Base-by-base conservation (phyloP, 352 stramenopile genomes). In the Blastocystis sp. region DNA sequence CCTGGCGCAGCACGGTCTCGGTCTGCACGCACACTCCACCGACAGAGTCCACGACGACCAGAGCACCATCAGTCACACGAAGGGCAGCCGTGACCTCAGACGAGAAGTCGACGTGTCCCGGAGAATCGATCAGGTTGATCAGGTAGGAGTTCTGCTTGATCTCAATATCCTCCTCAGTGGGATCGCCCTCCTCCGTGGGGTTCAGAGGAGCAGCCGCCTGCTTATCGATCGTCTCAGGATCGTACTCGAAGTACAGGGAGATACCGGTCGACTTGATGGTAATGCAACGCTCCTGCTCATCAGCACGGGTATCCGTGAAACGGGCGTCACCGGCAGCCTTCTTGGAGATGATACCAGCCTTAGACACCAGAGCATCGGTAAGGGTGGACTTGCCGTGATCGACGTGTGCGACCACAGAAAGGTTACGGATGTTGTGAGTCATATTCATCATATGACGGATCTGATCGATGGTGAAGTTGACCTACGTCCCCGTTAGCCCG, bases 241-340 rank as follows among this genome's bases (percentile, higher is more conserved):
- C 95, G 94, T 99, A 99, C 93, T 99, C 96, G 91, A 99, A 99
- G 93, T 98, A 98, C 96, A 99, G 98, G 69, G 95, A 98, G 91
- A 99, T 99, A 93, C 95, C 97, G 66, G 96, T 99, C 64, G 96
- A 99, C 93, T 99, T 99, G 92, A 99, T 99, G 89, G 97, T 99
- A 91, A 99, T 98, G 93, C 96, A 95, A 92, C 97, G 96, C 90
- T 99, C 96, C 91, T 98, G 96, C 93, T 99, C 97, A 92, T 99
- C 97, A 21, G 94, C 94, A 90, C 96, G 95, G n/a, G 96, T 99
- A 92, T 99, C 97, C 60, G 95, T 98, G 94, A 98, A 98, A 91
- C 96, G 95, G 52, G 95, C 95, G 90, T 98, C 96, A 90, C 96
- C 97, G 87, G 96, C 97, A 91, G 97, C 95, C 94, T 98, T 98